These are phyloP conservation scores for Aspergillus aculeatinus DNA, from an alignment of 2,329 filamentous ascomycete species.

Conservation along the genomic window DNA sequence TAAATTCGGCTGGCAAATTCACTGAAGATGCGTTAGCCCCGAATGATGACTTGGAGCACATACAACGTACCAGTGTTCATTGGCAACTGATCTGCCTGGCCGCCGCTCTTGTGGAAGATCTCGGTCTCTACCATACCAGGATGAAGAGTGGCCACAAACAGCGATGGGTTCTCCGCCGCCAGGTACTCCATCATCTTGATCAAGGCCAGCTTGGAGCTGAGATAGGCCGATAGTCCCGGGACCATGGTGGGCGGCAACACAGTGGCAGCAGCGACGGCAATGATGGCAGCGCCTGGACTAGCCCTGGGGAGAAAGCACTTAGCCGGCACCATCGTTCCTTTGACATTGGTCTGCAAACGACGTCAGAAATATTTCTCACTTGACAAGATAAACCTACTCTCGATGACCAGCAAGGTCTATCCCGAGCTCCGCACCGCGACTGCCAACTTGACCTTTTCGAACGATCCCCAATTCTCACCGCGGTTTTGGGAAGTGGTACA, in stretches of 20 bases:
- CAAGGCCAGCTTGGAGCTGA: conserved; percentile 45
- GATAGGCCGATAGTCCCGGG: conserved; percentile 33
- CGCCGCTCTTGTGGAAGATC: conserved; percentile 19
- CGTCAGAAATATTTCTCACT: no score
- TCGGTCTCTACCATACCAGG: conserved; percentile 40
- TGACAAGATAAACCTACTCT: no score
- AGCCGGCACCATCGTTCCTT: conserved; percentile 19
- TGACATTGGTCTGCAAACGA: conserved; percentile 22
- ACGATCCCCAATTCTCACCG: no score
- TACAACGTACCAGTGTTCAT: conserved; percentile 20
- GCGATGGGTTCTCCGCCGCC: conserved; percentile 39
- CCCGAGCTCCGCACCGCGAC: no score
- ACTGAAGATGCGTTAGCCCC: conserved; percentile 12
- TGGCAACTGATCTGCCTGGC: conserved; percentile 15
- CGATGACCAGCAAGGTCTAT: no score
- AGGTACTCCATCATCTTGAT: conserved; percentile 47
- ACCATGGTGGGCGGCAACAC: conserved; percentile 14
- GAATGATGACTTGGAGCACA: background rate
- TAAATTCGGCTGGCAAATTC: conserved; percentile 27
- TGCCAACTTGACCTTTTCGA: no score
- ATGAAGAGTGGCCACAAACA: conserved; percentile 46
- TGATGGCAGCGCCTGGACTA: conserved; percentile 17
- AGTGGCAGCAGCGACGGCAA: conserved; percentile 19
- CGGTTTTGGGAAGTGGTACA: no score
- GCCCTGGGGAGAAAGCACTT: conserved; percentile 20